Conservation (phyloP, 2,329 filamentous ascomycete species). For the Fusarium compactum region DNA sequence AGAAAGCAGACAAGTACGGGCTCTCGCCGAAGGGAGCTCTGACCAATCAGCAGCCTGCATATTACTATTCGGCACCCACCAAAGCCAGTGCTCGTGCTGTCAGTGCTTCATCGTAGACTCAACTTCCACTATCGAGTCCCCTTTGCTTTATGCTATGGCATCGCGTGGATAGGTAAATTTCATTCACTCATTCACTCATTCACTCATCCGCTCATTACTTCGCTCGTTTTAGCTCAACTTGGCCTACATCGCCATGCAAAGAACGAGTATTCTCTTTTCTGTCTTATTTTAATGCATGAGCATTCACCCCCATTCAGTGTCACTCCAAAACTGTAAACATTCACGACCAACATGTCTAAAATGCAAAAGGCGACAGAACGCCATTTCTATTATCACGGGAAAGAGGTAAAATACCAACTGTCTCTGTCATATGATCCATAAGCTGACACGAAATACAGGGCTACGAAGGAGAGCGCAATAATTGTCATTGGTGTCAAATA, state of each 20-base stretch:
- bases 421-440: background rate
- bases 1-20: background rate
- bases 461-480: constrained; percentile 53
- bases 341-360: background rate
- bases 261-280: background rate
- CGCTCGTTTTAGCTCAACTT: background rate
- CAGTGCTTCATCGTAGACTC: constrained; percentile 10
- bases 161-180: background rate
- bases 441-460: constrained; percentile 44
- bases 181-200: no score
- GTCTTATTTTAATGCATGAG: background rate
- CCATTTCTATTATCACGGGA: constrained; percentile 65
- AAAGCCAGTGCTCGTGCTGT: background rate
- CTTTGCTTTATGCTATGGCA: background rate
- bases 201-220: background rate
- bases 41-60: constrained; percentile 23
- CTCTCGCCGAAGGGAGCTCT: background rate
- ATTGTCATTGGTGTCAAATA: constrained; percentile 74
- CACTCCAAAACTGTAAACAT: background rate
- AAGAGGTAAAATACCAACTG: constrained; percentile 44
- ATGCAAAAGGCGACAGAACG: constrained; percentile 61
- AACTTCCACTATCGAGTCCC: background rate
- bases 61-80: background rate
- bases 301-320: background rate
- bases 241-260: background rate